Evolutionary conservation across 2,329 filamentous ascomycete species (phyloP).

Genomic region (Mycosphaerella sp.): DNA sequence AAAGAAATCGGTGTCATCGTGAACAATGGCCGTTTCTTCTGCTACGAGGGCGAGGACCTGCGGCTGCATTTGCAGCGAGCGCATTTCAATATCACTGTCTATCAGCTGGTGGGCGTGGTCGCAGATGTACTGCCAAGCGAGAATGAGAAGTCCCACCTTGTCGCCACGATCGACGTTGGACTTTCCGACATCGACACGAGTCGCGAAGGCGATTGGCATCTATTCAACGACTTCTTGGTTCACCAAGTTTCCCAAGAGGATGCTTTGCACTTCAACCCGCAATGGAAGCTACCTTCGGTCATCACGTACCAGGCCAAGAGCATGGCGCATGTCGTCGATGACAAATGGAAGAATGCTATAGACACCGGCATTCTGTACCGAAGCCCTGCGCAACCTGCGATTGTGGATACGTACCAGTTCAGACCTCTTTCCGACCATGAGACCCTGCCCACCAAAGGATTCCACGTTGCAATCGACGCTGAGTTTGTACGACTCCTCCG

Average conservation of each 20-base stretch:
- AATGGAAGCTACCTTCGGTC: slow-evolving; percentile 89
- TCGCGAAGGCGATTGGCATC: slow-evolving; percentile 71
- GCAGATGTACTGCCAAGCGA: slow-evolving; percentile 83
- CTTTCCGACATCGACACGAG: slow-evolving; percentile 56
- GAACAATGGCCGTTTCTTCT: slow-evolving; percentile 86
- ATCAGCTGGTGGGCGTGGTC: slow-evolving; percentile 84
- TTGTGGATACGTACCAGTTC: slow-evolving; percentile 26
- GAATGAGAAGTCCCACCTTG: slow-evolving; percentile 81
- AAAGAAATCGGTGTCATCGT: slow-evolving; percentile 91
- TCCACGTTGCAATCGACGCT: slow-evolving; percentile 80
- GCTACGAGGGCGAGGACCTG: slow-evolving; percentile 88
- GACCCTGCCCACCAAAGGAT: slow-evolving; percentile 57
- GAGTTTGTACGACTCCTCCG: slow-evolving; percentile 92
- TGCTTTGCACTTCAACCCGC: slow-evolving; percentile 78
- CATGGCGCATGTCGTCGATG: slow-evolving; percentile 74
- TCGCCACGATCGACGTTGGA: slow-evolving; percentile 78
- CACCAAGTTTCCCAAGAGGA: slow-evolving; percentile 72
- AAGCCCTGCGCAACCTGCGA: slow-evolving; percentile 50
- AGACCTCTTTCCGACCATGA: slow-evolving; percentile 25
- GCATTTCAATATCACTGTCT: slow-evolving; percentile 75
- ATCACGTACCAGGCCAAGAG: slow-evolving; percentile 78
- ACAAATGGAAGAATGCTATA: slow-evolving; percentile 75
- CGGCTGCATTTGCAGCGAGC: slow-evolving; percentile 71
- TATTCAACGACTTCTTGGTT: slow-evolving; percentile 97
- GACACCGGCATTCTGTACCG: slow-evolving; percentile 80